phyloP scores from a whole-genome alignment of 2,329 filamentous ascomycete species.

The Xylariaceae sp. region DNA sequence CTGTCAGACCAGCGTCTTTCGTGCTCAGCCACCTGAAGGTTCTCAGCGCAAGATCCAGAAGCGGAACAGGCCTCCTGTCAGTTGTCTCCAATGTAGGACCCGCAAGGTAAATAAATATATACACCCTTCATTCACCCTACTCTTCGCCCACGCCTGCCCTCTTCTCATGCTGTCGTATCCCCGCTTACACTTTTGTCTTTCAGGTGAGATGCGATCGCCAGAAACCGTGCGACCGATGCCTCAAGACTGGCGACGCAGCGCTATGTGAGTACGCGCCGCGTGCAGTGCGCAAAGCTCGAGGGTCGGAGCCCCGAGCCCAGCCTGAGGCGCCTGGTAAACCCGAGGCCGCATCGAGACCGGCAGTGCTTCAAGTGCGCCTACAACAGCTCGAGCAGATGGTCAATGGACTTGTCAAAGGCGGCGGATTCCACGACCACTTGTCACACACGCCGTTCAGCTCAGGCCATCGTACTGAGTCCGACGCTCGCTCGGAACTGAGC shows the following conservation, averaged over 20 bases:
- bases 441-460: conserved; percentile 25
- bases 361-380: conserved; percentile 31
- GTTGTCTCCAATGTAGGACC: conserved; percentile 32
- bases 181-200: conserved; percentile 8
- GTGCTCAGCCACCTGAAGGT: conserved; percentile 31
- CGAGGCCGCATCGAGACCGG: conserved; percentile 27
- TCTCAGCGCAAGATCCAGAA: conserved; percentile 34
- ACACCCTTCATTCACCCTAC: no score
- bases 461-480: conserved; percentile 25
- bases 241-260: conserved; percentile 33
- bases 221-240: conserved; percentile 36
- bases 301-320: conserved; percentile 28
- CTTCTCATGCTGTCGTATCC: conserved; percentile 2
- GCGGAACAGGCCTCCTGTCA: conserved; percentile 34
- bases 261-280: conserved; percentile 35
- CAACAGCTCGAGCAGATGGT: conserved; percentile 35
- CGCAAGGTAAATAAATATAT: conserved; percentile 32
- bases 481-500: conserved; percentile 28
- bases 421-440: conserved; percentile 17
- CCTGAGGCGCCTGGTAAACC: conserved; percentile 23
- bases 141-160: not conserved
- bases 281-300: conserved; percentile 28
- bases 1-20: conserved; percentile 34
- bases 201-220: conserved; percentile 37
- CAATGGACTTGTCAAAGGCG: conserved; percentile 26